Conservation (phyloP, 768 basidiomycete genomes). For the Pleurotus platypus region DNA sequence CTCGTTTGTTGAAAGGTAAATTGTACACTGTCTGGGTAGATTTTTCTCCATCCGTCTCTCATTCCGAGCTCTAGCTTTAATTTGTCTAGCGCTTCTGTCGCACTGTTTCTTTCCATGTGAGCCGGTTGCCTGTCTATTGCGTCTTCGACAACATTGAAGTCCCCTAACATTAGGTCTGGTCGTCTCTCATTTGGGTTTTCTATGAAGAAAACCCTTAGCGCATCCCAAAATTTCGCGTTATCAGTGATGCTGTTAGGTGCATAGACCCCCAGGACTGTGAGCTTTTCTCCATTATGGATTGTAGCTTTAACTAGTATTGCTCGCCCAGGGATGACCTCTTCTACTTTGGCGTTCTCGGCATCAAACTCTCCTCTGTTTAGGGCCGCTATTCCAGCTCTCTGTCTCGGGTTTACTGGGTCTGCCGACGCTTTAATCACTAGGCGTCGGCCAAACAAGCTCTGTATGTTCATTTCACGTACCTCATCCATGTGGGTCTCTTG, state of each 20-base stretch:
- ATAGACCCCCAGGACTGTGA: conserved; percentile 29
- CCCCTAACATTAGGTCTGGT: conserved; percentile 33
- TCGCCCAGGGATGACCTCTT: conserved; percentile 22
- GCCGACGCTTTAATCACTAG: conserved; percentile 16
- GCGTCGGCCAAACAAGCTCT: conserved; percentile 1
- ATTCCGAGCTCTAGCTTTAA: conserved; percentile 19
- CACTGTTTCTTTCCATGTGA: conserved; percentile 10
- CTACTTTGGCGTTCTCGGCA: conserved; percentile 8
- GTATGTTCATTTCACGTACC: conserved; percentile 3
- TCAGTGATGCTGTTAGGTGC: conserved; percentile 25
- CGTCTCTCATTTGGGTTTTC: conserved; percentile 3
- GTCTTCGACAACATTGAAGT: conserved; percentile 41
- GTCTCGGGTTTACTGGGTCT: conserved; percentile 13
- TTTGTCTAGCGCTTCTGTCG: conserved; percentile 13
- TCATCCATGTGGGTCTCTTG: conserved; percentile 29
- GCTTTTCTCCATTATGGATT: conserved; percentile 14
- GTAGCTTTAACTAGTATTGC: conserved; percentile 15
- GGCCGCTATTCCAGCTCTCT: conserved; percentile 25
- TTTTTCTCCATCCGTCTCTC: conserved; percentile 28
- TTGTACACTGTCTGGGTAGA: conserved; percentile 14
- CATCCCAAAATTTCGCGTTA: conserved; percentile 27
- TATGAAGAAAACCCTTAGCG: conserved; percentile 10
- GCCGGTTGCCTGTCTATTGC: conserved; percentile 29
- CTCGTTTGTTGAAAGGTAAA: conserved; percentile 24
- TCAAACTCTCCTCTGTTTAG: conserved; percentile 25